Percentiles rank a stretch among this genome's conserved stretches.
phyloP scores from a whole-genome alignment of 768 basidiomycete species.

The Calocybe gangraenosa region DNA sequence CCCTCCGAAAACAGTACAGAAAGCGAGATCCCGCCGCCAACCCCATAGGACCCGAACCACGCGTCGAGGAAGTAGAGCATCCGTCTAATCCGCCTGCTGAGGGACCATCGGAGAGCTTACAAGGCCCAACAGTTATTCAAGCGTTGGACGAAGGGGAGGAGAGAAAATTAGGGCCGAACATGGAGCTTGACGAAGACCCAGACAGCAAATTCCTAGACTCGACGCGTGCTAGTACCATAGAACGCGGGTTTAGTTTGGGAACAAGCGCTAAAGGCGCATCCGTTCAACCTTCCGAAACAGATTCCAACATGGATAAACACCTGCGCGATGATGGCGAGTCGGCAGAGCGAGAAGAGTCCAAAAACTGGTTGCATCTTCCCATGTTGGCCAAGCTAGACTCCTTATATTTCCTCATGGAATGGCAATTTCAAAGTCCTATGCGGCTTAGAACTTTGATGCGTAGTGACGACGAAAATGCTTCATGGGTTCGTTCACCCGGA shows the following conservation, averaged over 20 bases:
- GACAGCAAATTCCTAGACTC: slow-evolving; percentile 11
- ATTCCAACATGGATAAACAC: slow-evolving; percentile 7
- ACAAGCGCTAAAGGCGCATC: slow-evolving; percentile 14
- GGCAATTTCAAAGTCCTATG: slow-evolving; percentile 82
- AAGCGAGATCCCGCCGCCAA: slow-evolving; percentile 68
- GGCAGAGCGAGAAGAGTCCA: slow-evolving; percentile 36
- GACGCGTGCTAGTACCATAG: slow-evolving; percentile 18
- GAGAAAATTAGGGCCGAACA: slow-evolving; percentile 1
- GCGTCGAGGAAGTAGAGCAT: slow-evolving; percentile 22
- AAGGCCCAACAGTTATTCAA: not conserved
- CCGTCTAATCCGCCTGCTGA: slow-evolving; percentile 20
- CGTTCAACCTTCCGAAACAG: slow-evolving; percentile 16
- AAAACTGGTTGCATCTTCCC: slow-evolving; percentile 68
- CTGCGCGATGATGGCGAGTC: slow-evolving; percentile 11
- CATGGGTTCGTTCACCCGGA: slow-evolving; percentile 57
- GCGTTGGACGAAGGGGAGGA: slow-evolving; percentile 1
- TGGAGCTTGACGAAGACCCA: slow-evolving; percentile 10
- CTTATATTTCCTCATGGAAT: slow-evolving; percentile 70
- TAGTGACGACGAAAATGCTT: slow-evolving; percentile 69
- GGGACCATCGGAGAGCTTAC: slow-evolving; percentile 19
- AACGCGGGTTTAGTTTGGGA: slow-evolving; percentile 14
- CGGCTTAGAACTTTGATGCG: slow-evolving; percentile 71
- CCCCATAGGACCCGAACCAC: slow-evolving; percentile 64
- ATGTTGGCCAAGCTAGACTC: slow-evolving; percentile 74
- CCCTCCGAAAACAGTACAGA: slow-evolving; percentile 71